Evolutionary conservation across 345 rosid species (phyloP).

Genomic region (Boechera stricta): DNA sequence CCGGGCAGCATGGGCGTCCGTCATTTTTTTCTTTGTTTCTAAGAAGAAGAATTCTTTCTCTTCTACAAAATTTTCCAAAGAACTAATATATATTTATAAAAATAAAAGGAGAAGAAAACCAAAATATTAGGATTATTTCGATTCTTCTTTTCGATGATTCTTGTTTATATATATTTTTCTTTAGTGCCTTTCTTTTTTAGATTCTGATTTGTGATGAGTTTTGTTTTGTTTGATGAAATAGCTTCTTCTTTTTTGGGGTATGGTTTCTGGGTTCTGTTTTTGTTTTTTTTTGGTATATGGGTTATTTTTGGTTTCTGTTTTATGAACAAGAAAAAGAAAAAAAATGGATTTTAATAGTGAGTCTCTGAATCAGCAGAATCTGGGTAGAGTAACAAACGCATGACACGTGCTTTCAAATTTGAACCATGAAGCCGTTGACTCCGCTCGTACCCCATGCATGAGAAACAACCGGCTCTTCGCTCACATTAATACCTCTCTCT

Average conservation of each 20-base stretch:
- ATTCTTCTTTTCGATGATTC: conserved; percentile 25
- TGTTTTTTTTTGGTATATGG: not conserved
- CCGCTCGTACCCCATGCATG: conserved; percentile 44
- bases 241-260: not conserved
- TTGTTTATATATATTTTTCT: conserved; percentile 10
- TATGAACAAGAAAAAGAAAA: not conserved
- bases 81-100: not conserved
- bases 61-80: conserved; percentile 27
- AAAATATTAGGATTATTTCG: not conserved
- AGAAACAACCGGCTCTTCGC: conserved; percentile 47
- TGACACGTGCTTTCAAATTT: conserved; percentile 26
- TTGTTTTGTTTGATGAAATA: conserved; percentile 27
- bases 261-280: conserved; percentile 41
- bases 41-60: conserved; percentile 7
- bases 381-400: conserved; percentile 21
- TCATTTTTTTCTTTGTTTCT: conserved; percentile 29
- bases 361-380: conserved; percentile 19
- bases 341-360: conserved; percentile 30
- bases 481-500: conserved; percentile 7
- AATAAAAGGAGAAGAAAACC: not conserved
- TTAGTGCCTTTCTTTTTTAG: conserved; percentile 9
- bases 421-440: conserved; percentile 40
- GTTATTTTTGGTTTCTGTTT: conserved; percentile 40
- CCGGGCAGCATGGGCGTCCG: conserved; percentile 41
- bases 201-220: conserved; percentile 16